Percentiles rank a stretch among this genome's conserved stretches.
These are phyloP conservation scores for Fagopyrum homotropicum DNA, from an alignment of 148 eudicot species.

Conservation along the genomic window DNA sequence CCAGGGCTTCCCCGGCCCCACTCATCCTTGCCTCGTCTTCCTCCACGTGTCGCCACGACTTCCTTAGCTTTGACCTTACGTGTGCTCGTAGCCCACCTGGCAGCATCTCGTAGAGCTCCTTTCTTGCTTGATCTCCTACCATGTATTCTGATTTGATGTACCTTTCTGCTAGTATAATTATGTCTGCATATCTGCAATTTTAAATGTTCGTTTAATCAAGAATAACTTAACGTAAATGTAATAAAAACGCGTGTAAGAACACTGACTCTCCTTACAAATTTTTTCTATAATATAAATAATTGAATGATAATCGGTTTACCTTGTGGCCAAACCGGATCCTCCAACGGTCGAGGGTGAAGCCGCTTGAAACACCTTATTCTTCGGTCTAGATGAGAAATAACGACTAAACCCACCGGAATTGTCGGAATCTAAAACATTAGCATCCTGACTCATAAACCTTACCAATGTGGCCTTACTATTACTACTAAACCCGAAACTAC, in stretches of 20 bases:
- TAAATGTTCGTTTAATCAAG: no score
- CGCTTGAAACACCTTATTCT: slow-evolving; percentile 43
- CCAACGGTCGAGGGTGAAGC: slow-evolving; percentile 70
- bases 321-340: slow-evolving; percentile 56
- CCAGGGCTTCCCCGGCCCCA: slow-evolving; percentile 21
- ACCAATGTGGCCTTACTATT: slow-evolving; percentile 26
- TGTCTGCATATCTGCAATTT: slow-evolving; percentile 41
- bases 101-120: slow-evolving; percentile 50
- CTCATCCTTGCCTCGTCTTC: slow-evolving; percentile 10
- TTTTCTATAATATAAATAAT: no score
- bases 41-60: slow-evolving; percentile 24
- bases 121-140: slow-evolving; percentile 34
- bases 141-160: slow-evolving; percentile 26
- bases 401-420: not conserved
- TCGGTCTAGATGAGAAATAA: not conserved
- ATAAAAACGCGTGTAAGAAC: no score
- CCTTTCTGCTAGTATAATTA: slow-evolving; percentile 46
- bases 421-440: slow-evolving; percentile 13
- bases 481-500: not conserved
- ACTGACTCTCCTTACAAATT: no score
- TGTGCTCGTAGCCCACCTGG: slow-evolving; percentile 41
- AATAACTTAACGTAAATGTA: no score
- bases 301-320: not conserved
- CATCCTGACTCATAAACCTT: slow-evolving; percentile 48
- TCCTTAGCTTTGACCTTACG: slow-evolving; percentile 51